Base-by-base conservation (phyloP, 1,139 yeast species). In the Taphrina pruni region DNA sequence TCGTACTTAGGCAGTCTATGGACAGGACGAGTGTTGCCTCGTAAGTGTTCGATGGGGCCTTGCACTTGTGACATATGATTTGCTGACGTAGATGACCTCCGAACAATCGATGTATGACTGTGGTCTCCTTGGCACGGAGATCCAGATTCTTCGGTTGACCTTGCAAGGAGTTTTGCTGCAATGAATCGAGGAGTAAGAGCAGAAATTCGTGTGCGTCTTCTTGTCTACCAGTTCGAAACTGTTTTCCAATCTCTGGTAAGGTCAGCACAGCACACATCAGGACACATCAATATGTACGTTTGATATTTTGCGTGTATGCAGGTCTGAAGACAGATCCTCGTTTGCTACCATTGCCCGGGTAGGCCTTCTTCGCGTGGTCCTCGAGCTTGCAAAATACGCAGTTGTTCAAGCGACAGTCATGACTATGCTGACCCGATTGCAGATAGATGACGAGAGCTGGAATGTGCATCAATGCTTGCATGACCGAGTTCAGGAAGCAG, bases 151-250 rank as follows among this genome's bases (percentile, higher is more conserved):
- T 70, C 12, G 62, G 50, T 8, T 65, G 60, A 36, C 66, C 68
- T 39, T 62, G 67, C 43, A 71, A 56, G 26, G 66, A 62, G 38
- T 74, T 46, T 9, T 69, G 57, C 51, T 74, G 75, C 54, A 74
- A 57, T 21, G 72, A 71, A 48, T 74, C 76, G 21, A 74, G 62
- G 36, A 74, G 70, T 43, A 69, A 68, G 2, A 75, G 72, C 45
- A 74, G 90, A 79, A 93, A 94, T 78, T 94, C 99, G 78, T 94
- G 99, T 0, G 97, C 89, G 78, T 94, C 99, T 79, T 94, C 98
- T 78, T 94, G 99, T 21, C 74, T 70, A 35, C 71, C 71, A 6
- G 71, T 69, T 20, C 69, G 46, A 39, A 73, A 72, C 26, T 70
- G 72, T 21, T 70, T 67, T 11, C 72, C 73, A n/a, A 69, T 65